Conservation (phyloP, 768 basidiomycete genomes). For the Chalciporus pseudorubinellus region DNA sequence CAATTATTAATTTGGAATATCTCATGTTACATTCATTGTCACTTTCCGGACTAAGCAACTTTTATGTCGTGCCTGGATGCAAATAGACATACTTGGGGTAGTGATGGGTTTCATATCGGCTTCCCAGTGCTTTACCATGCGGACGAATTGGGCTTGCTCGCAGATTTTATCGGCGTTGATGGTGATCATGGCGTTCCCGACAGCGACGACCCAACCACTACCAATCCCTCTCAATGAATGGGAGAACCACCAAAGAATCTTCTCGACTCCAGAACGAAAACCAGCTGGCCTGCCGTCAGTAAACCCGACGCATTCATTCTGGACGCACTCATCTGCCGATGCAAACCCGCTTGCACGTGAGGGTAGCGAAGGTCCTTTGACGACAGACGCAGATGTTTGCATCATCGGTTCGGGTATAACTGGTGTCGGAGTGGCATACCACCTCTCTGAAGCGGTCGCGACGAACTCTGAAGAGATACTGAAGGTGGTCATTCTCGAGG, state of each 20-base stretch:
- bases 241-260: slow-evolving; percentile 1
- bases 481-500: slow-evolving; percentile 71
- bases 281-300: slow-evolving; percentile 47
- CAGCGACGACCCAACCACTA: slow-evolving; percentile 1
- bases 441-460: slow-evolving; percentile 45
- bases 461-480: slow-evolving; percentile 20
- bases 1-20: neutral
- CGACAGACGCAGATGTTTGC: slow-evolving; percentile 62
- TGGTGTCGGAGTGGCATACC: slow-evolving; percentile 72
- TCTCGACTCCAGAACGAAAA: slow-evolving; percentile 1
- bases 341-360: slow-evolving; percentile 66
- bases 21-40: neutral
- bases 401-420: slow-evolving; percentile 82
- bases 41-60: neutral
- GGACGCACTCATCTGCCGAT: slow-evolving; percentile 54
- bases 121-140: neutral
- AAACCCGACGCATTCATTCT: slow-evolving; percentile 72
- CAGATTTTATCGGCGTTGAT: neutral
- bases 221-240: neutral
- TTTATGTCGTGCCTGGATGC: neutral
- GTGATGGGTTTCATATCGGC: neutral
- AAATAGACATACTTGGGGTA: neutral
- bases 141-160: neutral
- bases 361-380: slow-evolving; percentile 64
- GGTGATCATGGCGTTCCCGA: slow-evolving; percentile 1